phyloP scores from a whole-genome alignment of 495 filamentous ascomycete species.

The Penicillium dipodomyicola region DNA sequence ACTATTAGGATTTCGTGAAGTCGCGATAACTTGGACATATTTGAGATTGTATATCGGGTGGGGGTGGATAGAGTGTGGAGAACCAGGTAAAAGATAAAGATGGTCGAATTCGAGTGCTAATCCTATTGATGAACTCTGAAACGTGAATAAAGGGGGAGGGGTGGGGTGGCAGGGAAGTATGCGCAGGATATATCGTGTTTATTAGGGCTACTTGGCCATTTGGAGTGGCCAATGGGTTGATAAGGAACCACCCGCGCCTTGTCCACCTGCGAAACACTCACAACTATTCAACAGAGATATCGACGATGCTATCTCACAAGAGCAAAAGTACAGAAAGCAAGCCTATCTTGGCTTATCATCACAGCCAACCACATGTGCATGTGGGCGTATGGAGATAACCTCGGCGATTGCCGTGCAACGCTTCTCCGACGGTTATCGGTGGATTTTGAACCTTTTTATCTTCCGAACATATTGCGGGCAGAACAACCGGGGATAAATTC shows the following conservation, averaged over 20 bases:
- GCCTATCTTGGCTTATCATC: background rate
- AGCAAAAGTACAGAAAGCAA: background rate
- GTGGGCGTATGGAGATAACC: background rate
- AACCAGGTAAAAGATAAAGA: background rate
- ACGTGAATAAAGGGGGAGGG: background rate
- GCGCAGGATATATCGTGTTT: background rate
- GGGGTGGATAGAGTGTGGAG: background rate
- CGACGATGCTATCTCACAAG: background rate
- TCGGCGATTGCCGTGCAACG: background rate
- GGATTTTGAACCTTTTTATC: background rate
- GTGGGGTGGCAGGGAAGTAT: background rate
- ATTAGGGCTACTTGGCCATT: background rate
- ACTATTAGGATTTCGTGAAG: constrained; percentile 22
- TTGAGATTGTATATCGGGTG: constrained; percentile 5
- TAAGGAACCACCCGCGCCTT: background rate
- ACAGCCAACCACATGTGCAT: background rate
- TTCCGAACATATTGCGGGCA: background rate
- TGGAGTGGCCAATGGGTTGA: background rate
- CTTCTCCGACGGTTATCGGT: constrained; percentile 7
- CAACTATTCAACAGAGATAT: background rate
- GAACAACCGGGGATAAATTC: background rate
- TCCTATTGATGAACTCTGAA: background rate
- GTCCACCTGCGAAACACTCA: background rate
- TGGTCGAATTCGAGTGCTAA: background rate
- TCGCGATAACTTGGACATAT: constrained; percentile 15